A percentile compares a stretch with the other conserved stretches of the same genome.
phyloP scores from a whole-genome alignment of 2,329 filamentous ascomycete species.

The Botrytis aclada region DNA sequence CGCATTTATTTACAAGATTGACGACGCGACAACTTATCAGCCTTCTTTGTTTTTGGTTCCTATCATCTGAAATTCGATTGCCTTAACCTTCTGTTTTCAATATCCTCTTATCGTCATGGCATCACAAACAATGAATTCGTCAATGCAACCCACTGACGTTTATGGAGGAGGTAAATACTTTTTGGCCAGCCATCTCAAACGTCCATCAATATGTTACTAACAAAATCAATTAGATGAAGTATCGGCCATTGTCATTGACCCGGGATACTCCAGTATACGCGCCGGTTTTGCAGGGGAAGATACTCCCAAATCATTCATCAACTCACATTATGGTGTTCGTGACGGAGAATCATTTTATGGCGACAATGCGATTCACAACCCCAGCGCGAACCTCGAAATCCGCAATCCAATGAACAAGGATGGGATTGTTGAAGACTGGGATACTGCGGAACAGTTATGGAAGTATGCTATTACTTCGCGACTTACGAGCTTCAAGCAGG shows the following conservation, averaged over 20 bases:
- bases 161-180: slow-evolving; percentile 57
- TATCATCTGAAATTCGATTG: neutral
- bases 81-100: slow-evolving; percentile 31
- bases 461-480: slow-evolving; percentile 88
- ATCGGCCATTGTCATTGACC: slow-evolving; percentile 92
- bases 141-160: slow-evolving; percentile 58
- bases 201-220: neutral
- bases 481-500: slow-evolving; percentile 72
- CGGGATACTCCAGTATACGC: slow-evolving; percentile 85
- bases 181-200: slow-evolving; percentile 10
- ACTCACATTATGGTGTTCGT: slow-evolving; percentile 77
- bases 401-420: slow-evolving; percentile 89
- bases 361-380: slow-evolving; percentile 82
- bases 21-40: slow-evolving; percentile 17
- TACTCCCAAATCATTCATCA: slow-evolving; percentile 87
- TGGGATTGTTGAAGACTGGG: slow-evolving; percentile 94
- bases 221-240: slow-evolving; percentile 73
- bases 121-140: slow-evolving; percentile 55
- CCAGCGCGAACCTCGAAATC: slow-evolving; percentile 73
- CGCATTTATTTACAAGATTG: slow-evolving; percentile 18
- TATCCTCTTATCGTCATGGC: slow-evolving; percentile 44
- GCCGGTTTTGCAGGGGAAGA: slow-evolving; percentile 98
- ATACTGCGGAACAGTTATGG: slow-evolving; percentile 84
- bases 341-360: slow-evolving; percentile 67
- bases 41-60: neutral